Base-by-base conservation (phyloP, 2,329 filamentous ascomycete species). In the Ophiostoma montium region DNA sequence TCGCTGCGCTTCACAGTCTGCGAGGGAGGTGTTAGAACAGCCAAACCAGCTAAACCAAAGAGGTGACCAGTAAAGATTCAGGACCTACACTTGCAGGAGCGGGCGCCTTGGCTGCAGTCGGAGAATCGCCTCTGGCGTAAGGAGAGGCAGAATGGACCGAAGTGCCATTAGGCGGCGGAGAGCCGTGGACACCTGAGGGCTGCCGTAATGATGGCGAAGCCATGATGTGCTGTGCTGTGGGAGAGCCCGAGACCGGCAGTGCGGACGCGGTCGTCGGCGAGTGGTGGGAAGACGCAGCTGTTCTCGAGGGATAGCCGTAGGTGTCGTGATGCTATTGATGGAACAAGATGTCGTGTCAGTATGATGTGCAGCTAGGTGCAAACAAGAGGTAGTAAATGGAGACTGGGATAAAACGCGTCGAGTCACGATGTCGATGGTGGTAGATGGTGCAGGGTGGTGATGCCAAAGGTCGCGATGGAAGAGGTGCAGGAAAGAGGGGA, bases 1-100 rank as follows among this genome's bases (percentile, higher is more conserved):
- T 94, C 85, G 51, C 83, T 74, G 62, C 88, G 80, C 57, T 78
- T 80, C 1, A 84, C 77, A 46, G 83, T 84, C 76, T 88, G 33
- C 1, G 13, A 31, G n/a, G n/a, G n/a, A n/a, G n/a, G n/a, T 9
- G 6, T 13, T 5, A 23, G 11, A 9, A 11, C 16, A 42, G 8
- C 15, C 15, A 35, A 16, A 16, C 30, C 30, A 42, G 21, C n/a
- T 9, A 30, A 30, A 23, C 39, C 15, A 6, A 16, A 9, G 10
- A 5, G 10, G 30, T 18, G 13, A 11, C 27, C 8, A 21, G 2
- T 30, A 8, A 11, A 27, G 9, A 12, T 21, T 18, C 4, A 9
- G 12, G 3, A 61, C 63, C 53, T 63, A 67, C 64, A 49, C 61
- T 65, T 45, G 63, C 58, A 31, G 65, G 57, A 48, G 63, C 57